These are phyloP conservation scores for Curvularia sp. DNA, from an alignment of 2,329 filamentous ascomycete genomes.

Conservation along the genomic window DNA sequence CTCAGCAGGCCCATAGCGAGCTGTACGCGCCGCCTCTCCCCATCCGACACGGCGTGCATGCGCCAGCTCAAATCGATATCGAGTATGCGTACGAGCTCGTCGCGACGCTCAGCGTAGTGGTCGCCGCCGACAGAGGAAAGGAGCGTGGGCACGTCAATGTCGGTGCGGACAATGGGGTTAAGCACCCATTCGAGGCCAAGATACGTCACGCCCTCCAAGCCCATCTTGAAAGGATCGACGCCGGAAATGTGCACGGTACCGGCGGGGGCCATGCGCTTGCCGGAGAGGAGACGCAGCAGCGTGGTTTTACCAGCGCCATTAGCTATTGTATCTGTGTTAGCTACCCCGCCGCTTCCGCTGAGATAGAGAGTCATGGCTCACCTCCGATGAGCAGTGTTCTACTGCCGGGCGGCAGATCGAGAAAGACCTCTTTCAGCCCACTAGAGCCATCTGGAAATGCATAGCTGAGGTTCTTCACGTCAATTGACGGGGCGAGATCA, in stretches of 20 bases:
- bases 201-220: conserved; percentile 93
- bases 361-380: conserved; percentile 43
- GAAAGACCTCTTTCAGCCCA: conserved; percentile 76
- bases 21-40: conserved; percentile 89
- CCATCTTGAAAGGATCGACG: conserved; percentile 89
- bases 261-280: conserved; percentile 87
- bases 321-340: conserved; percentile 57
- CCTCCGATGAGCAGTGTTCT: conserved; percentile 91
- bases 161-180: conserved; percentile 92
- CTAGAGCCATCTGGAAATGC: conserved; percentile 83
- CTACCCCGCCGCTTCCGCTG: not conserved
- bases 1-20: conserved; percentile 93
- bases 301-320: conserved; percentile 99
- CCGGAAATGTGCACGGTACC: conserved; percentile 78
- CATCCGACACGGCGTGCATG: conserved; percentile 94
- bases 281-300: conserved; percentile 88
- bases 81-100: conserved; percentile 85
- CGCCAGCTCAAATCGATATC: conserved; percentile 93
- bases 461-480: conserved; percentile 81
- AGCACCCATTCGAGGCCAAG: conserved; percentile 98
- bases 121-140: conserved; percentile 86
- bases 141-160: conserved; percentile 89
- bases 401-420: conserved; percentile 80
- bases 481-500: conserved; percentile 66
- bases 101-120: conserved; percentile 78